Base-by-base conservation (phyloP, 176 grass and related monocot species). In the Musa troglodytarum region DNA sequence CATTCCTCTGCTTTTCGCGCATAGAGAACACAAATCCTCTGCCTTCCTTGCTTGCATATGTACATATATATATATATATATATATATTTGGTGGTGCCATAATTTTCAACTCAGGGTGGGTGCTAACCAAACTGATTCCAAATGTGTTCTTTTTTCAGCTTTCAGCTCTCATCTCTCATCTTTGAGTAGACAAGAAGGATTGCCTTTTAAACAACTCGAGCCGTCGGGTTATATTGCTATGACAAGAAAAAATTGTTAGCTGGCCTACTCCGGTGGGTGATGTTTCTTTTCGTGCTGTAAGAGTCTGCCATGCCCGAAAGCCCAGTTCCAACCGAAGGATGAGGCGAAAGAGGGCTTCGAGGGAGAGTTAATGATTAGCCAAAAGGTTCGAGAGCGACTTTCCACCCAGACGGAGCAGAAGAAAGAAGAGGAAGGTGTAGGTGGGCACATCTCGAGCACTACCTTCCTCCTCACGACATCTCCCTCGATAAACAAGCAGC, bases 301-400 rank as follows among this genome's bases (percentile, higher is more conserved):
- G 34, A 43, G 34, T 43, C 34, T 43, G 3, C 34, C 34, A 5
- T 43, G 34, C 4, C 28, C 34, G 34, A 43, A 43, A 43, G 34
- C 34, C 34, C 34, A 43, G 34, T 43, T 43, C 34, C 34, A 43
- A 43, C 34, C 34, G 4, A 43, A 43, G 34, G 34, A 43, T 43
- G 34, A 43, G 6, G 34, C 4, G 34, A 4, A 43, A 5, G 34
- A 43, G 26, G 26, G 26, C 15, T 49, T 28, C 25, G 2, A 13
- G 12, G 71, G 15, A 26, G 26, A 29, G 74, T 54, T 71, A 86
- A 96, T 82, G 63, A 85, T 79, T 53, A 72, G n/a, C 23, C 53
- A 53, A 80, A 82, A 82, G 63, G 68, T 3, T 54, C 84, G 89
- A 96, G 50, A 79, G 79, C 55, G 92, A 96, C 92, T 90, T 88